Base-by-base conservation (phyloP, 2,329 filamentous ascomycete genomes). In the Aureobasidium leucospermi region DNA sequence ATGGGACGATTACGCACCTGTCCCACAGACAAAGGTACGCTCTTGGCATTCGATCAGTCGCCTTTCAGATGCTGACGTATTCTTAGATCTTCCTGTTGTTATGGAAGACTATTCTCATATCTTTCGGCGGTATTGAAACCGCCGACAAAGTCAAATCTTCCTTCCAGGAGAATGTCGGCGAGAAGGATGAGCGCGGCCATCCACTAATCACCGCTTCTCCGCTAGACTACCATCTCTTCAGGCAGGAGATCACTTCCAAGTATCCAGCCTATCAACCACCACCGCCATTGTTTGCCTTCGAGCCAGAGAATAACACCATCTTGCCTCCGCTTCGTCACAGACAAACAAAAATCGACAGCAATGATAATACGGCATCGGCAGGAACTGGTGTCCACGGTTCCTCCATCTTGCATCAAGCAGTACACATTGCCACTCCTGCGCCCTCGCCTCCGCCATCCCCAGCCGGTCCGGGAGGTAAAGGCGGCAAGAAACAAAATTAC, bases 401-500 rank as follows among this genome's bases (percentile, higher is more conserved):
- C 10, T 96, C 92, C 0, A 97, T 99, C 67, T 81, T 99, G 29
- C 86, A 97, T 70, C 93, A 97, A 68, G 90, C 94, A 6, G 93
- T 99, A 6, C 94, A 99, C 72, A 99, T 99, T 66, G 94, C 94
- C n/a, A 99, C 94, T 1, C 94, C 94, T 0, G 93, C 92, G 0
- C 94, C 94, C 1, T 99, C 94, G 0, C 94, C 94, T 28, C 94
- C 94, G 0, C 94, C 94, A 1, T 96, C 93, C 1, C 94, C 94
- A 9, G 87, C 87, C 36, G 92, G 83, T 1, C 82, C 84, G 3
- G 84, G 91, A 29, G 91, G 91, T 0, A 99, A 97, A 72, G 90
- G 89, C 56, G 92, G 88, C 0, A 99, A 99, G 79, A 99, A 99
- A 71, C 94, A 99, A 69, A 99, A 97, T 66, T 99, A 99, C 68